These are phyloP conservation scores for Luvunga scandens DNA, from an alignment of 345 rosid species.

Conservation along the genomic window DNA sequence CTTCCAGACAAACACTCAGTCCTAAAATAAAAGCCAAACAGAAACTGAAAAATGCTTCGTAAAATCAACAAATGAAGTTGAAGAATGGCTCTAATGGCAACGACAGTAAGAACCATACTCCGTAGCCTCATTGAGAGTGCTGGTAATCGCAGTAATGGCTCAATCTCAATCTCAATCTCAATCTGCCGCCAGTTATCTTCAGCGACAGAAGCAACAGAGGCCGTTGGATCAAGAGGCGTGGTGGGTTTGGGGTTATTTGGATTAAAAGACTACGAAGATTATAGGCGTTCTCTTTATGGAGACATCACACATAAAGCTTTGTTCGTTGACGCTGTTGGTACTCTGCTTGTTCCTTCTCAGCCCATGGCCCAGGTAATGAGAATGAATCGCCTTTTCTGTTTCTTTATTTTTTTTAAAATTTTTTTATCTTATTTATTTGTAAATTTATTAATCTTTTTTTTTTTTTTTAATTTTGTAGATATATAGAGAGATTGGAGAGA, in stretches of 20 bases:
- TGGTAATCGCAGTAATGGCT: neutral
- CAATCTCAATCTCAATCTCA: conserved; percentile 22
- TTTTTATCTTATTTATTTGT: too few relatives aligned
- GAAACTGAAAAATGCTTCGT: too few relatives aligned
- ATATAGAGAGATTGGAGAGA: conserved; percentile 81
- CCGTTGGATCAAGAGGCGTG: conserved; percentile 33
- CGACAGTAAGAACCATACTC: conserved; percentile 2
- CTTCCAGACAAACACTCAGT: neutral
- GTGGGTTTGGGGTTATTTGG: conserved; percentile 40
- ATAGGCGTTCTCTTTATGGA: conserved; percentile 78
- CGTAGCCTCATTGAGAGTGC: neutral
- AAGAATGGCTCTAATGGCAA: conserved; percentile 2
- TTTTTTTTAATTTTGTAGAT: conserved; percentile 50
- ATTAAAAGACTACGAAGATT: conserved; percentile 77
- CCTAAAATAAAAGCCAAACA: neutral
- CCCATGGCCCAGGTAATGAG: conserved; percentile 84
- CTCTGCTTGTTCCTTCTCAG: conserved; percentile 91
- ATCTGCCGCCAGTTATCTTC: conserved; percentile 28
- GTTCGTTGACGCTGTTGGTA: conserved; percentile 93
- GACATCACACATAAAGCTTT: conserved; percentile 82
- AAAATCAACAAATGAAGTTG: neutral
- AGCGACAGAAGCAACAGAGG: conserved; percentile 23
- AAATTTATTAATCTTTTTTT: neutral
- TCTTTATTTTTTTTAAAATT: neutral
- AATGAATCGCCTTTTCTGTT: too few relatives aligned